Base-by-base conservation (phyloP, 257 asterid genomes). In the Pogostemon cablin region DNA sequence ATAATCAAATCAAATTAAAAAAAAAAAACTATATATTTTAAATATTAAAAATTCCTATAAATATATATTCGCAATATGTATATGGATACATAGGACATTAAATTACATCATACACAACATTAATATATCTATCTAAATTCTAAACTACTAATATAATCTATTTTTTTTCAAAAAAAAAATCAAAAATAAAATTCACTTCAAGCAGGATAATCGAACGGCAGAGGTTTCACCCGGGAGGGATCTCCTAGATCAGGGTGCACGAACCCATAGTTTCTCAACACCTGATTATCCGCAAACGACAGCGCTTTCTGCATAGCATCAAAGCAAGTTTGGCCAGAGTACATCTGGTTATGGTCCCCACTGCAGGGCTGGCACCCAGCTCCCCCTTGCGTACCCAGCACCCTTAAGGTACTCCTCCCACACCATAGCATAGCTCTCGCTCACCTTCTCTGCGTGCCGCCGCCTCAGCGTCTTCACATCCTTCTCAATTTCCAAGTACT, bases 291-390 rank as follows among this genome's bases (percentile, higher is more conserved):
- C 0, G 98, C 97, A 62, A 93, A 93, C 38, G 74, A 63, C 77
- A 93, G 54, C 3, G 93, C 97, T 50, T 65, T 82, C 64, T 88
- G 89, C 93, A 93, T 88, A 0, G 87, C 90, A 7, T 86, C 87
- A 50, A 81, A 81, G 48, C 98, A 93, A 9, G 86, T 78, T 15
- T 79, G 75, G 7, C 81, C 87, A 12, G 95, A 83, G 37, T 89
- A 91, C 85, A 83, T 79, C 78, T 74, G 82, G 57, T 91, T 89
- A 9, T 84, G 96, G 41, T 81, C 80, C 67, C 98, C 98, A 72
- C 90, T 89, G 39, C 98, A 91, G 0, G 98, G 96, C 83, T 91
- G 95, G 67, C 98, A 91, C 25, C 98, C 98, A 86, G 41, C 93
- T 81, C 4, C 81, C 83, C 54, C 85, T 12, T 47, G 87, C 93